Conservation (phyloP, 805 yeast species). For the Vanderwaltozyma polyspora region DNA sequence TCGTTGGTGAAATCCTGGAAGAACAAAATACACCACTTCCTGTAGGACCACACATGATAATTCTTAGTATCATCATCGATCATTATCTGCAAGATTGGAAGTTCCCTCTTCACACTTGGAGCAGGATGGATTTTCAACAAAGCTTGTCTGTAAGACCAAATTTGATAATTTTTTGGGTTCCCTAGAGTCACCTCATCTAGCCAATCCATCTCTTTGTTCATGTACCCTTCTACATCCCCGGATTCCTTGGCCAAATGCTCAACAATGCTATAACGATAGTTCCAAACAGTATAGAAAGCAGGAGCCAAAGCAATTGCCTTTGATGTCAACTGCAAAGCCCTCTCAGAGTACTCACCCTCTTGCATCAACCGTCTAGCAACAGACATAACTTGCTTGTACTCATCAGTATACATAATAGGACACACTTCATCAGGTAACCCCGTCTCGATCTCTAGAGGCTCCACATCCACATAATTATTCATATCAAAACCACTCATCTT, state of each 20-base stretch:
- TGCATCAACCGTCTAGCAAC: slow-evolving; percentile 48
- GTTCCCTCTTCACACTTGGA: slow-evolving; percentile 39
- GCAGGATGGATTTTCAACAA: slow-evolving; percentile 34
- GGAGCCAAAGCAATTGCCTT: slow-evolving; percentile 58
- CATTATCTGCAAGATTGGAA: slow-evolving; percentile 55
- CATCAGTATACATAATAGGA: slow-evolving; percentile 60
- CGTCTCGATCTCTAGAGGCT: slow-evolving; percentile 34
- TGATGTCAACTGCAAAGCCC: slow-evolving; percentile 61
- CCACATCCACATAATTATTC: slow-evolving; percentile 31
- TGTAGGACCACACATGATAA: slow-evolving; percentile 93
- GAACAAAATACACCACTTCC: slow-evolving; percentile 66
- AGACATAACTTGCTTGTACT: slow-evolving; percentile 54
- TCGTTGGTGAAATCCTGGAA: slow-evolving; percentile 44
- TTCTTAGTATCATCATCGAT: slow-evolving; percentile 74
- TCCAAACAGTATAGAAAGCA: slow-evolving; percentile 90
- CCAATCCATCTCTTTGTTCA: slow-evolving; percentile 60
- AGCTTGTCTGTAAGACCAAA: slow-evolving; percentile 88
- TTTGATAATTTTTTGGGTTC: slow-evolving; percentile 86
- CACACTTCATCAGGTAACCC: slow-evolving; percentile 37
- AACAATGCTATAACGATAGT: slow-evolving; percentile 48
- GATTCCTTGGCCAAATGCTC: slow-evolving; percentile 13
- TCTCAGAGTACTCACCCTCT: slow-evolving; percentile 48
- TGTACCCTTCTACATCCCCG: slow-evolving; percentile 3
- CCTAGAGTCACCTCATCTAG: slow-evolving; percentile 61
- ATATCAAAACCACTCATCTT: slow-evolving; percentile 3